Evolutionary conservation across 2,329 filamentous ascomycete genomes (phyloP).

Genomic region (Penicillium sp.): DNA sequence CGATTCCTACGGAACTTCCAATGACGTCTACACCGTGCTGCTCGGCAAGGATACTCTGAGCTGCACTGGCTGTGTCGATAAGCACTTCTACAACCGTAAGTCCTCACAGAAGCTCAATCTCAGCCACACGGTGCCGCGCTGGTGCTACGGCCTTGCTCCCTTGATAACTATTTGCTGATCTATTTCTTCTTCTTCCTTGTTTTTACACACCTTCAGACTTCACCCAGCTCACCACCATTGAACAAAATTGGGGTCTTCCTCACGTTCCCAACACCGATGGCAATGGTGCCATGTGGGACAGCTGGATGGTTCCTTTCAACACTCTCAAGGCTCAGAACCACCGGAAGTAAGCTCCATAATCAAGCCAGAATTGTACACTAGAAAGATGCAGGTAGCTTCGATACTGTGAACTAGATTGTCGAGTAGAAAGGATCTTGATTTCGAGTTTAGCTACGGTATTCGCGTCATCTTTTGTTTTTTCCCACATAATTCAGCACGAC

Average conservation of each 20-base stretch:
- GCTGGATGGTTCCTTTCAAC: slow-evolving; percentile 3
- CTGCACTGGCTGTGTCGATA: slow-evolving; percentile 10
- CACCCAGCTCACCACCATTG: neutral
- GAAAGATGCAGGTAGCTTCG: too few relatives aligned
- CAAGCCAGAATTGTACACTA: neutral
- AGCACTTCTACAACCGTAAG: slow-evolving; percentile 11
- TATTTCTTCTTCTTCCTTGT: neutral
- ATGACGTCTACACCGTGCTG: slow-evolving; percentile 6
- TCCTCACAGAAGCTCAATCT: neutral
- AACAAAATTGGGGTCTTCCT: neutral
- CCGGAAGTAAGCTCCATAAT: neutral
- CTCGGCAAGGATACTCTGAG: slow-evolving; percentile 8
- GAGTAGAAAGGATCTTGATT: neutral
- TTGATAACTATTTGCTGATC: neutral
- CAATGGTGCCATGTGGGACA: slow-evolving; percentile 2
- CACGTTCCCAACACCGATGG: neutral
- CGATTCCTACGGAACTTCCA: slow-evolving; percentile 7
- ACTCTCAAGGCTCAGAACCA: slow-evolving; percentile 1
- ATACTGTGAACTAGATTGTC: neutral
- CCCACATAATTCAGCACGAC: too few relatives aligned
- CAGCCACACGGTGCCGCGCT: too few relatives aligned
- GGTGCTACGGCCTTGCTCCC: neutral
- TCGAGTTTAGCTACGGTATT: too few relatives aligned
- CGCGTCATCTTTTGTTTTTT: too few relatives aligned
- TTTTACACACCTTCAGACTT: neutral